A percentile compares a stretch with the other conserved stretches of the same genome.
Conservation (phyloP, 306 rosid genomes). For the Lotus japonicus region DNA sequence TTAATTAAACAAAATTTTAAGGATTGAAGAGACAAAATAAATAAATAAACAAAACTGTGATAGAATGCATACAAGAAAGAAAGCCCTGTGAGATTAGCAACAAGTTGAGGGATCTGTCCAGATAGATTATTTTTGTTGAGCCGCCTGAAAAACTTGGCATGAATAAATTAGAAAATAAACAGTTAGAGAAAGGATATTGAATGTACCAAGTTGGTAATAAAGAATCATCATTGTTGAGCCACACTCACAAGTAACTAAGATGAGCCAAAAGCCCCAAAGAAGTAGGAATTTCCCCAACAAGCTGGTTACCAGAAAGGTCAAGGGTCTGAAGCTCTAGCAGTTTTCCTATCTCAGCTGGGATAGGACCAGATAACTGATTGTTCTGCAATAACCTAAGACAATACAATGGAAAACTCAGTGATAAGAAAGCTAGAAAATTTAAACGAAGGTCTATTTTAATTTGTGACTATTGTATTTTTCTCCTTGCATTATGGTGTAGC, state of each 20-base stretch:
- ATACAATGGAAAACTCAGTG: constrained; percentile 3
- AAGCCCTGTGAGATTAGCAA: constrained; percentile 78
- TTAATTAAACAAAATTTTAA: constrained; percentile 4
- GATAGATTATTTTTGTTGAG: constrained; percentile 68
- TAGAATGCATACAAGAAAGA: constrained; percentile 61
- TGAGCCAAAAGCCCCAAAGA: constrained; percentile 68
- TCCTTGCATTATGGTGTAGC: background rate
- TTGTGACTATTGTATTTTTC: background rate
- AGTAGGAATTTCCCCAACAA: constrained; percentile 68
- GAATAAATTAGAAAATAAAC: constrained; percentile 29
- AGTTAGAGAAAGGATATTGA: constrained; percentile 26
- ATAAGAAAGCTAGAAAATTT: background rate
- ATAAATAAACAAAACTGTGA: constrained; percentile 5
- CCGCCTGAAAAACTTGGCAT: constrained; percentile 88
- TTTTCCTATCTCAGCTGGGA: constrained; percentile 74
- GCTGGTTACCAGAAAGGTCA: constrained; percentile 80
- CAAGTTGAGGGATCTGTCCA: constrained; percentile 76
- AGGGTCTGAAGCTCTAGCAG: constrained; percentile 75
- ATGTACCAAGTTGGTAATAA: background rate
- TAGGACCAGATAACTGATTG: constrained; percentile 72
- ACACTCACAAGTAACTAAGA: constrained; percentile 93
- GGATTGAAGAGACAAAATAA: constrained; percentile 7
- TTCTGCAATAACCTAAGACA: constrained; percentile 73
- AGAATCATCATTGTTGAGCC: constrained; percentile 3
- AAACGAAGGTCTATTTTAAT: background rate